Conservation (phyloP, 352 stramenopile species). For the Phytopythium boreale region DNA sequence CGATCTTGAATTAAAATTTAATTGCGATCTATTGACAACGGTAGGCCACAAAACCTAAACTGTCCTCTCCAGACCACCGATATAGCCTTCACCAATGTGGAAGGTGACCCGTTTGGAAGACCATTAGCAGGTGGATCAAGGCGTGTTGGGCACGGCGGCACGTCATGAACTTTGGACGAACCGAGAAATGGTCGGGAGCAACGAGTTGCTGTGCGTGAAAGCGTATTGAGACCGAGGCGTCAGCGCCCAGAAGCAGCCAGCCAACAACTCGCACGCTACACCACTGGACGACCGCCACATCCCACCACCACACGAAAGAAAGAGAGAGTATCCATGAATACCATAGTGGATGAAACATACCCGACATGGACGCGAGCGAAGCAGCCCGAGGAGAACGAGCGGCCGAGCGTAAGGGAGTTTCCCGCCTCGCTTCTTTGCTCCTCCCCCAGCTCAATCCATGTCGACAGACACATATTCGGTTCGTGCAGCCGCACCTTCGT, state of each 20-base stretch:
- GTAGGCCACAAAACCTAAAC: too few species aligned
- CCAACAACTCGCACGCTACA: not conserved
- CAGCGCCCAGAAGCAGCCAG: not conserved
- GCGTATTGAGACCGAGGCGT: not conserved
- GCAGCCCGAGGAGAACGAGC: not conserved
- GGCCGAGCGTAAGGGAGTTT: not conserved
- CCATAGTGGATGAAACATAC: not conserved
- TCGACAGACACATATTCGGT: conserved; percentile 64
- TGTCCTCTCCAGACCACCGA: too few species aligned
- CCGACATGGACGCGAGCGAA: not conserved
- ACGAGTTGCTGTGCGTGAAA: not conserved
- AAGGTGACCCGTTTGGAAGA: too few species aligned
- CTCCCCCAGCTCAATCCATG: conserved; percentile 33
- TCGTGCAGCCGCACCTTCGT: conserved; percentile 67
- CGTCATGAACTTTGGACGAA: too few species aligned
- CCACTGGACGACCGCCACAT: not conserved
- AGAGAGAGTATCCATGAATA: conserved; percentile 8
- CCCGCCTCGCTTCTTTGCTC: conserved; percentile 1
- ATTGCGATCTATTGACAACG: too few species aligned
- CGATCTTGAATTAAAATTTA: too few species aligned
- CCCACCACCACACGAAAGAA: not conserved
- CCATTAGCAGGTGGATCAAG: too few species aligned
- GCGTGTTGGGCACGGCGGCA: too few species aligned
- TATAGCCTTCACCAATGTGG: too few species aligned
- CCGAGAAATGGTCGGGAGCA: not conserved